Evolutionary conservation across 163 green algal species (phyloP).

Genomic region (Volvox carteri): DNA sequence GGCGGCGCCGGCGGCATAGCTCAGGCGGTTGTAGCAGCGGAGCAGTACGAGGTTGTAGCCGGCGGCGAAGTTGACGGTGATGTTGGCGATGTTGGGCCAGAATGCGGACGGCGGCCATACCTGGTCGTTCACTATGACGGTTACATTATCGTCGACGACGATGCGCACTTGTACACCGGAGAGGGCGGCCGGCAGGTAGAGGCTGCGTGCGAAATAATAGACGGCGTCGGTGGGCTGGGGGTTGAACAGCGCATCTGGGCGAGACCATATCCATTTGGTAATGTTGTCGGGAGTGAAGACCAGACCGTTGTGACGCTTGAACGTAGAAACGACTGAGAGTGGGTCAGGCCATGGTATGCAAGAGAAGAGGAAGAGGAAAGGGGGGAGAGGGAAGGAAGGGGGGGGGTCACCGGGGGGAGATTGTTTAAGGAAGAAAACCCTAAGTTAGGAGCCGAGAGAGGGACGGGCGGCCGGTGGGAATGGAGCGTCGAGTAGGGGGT

Average conservation of each 20-base stretch:
- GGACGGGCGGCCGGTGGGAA: too few species aligned
- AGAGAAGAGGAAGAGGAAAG: too few species aligned
- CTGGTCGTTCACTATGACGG: background rate
- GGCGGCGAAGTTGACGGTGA: background rate
- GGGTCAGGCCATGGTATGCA: too few species aligned
- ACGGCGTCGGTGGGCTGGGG: background rate
- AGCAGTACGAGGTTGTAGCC: background rate
- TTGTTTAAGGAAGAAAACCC: too few species aligned
- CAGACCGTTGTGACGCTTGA: slow-evolving; percentile 16
- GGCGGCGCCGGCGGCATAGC: background rate
- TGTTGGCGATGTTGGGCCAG: background rate
- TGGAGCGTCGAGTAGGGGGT: too few species aligned
- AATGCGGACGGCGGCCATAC: background rate
- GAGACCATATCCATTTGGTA: slow-evolving; percentile 12
- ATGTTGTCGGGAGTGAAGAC: slow-evolving; percentile 1
- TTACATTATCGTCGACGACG: background rate
- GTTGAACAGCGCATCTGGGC: background rate
- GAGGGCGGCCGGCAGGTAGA: background rate
- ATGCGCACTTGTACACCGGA: background rate
- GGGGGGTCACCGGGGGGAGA: too few species aligned
- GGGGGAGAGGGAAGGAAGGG: too few species aligned
- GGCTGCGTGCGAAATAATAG: background rate
- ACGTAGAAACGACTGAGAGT: background rate
- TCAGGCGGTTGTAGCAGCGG: background rate
- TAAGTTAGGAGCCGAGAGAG: too few species aligned